phyloP scores from a whole-genome alignment of 306 rosid species.

The Oxytropis ochrocephala region DNA sequence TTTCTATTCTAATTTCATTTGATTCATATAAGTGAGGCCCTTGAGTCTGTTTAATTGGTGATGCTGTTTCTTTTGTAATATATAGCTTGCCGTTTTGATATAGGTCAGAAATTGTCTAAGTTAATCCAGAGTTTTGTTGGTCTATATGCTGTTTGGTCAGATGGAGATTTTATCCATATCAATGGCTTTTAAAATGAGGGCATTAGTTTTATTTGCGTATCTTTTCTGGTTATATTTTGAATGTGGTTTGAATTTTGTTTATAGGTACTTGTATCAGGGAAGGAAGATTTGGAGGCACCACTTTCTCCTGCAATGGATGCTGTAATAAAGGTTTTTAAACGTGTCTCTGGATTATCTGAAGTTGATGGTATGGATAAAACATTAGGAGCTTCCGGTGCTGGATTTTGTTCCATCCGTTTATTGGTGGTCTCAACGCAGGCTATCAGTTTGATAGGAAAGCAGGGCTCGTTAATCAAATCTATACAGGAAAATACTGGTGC shows the following conservation, averaged over 20 bases:
- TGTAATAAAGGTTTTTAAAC: slow-evolving; percentile 71
- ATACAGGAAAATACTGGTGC: slow-evolving; percentile 83
- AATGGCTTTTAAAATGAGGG: background rate
- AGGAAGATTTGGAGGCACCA: slow-evolving; percentile 70
- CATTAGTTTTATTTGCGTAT: background rate
- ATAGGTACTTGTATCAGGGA: slow-evolving; percentile 86
- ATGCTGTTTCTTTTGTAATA: background rate
- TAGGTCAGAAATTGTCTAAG: background rate
- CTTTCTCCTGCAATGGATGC: slow-evolving; percentile 98
- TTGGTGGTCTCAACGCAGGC: slow-evolving; percentile 97
- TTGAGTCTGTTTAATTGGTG: background rate
- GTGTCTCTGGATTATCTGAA: slow-evolving; percentile 71
- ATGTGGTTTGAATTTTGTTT: slow-evolving; percentile 10
- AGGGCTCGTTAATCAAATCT: slow-evolving; percentile 84
- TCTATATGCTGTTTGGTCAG: background rate
- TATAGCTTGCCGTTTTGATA: background rate
- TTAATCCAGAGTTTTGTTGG: background rate
- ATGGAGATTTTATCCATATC: background rate
- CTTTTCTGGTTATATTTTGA: background rate
- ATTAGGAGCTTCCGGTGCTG: slow-evolving; percentile 42
- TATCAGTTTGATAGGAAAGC: slow-evolving; percentile 92
- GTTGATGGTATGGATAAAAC: slow-evolving; percentile 39
- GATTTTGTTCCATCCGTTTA: slow-evolving; percentile 66
- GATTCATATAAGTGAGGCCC: background rate
- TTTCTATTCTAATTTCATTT: background rate